Evolutionary conservation across 2,329 filamentous ascomycete species (phyloP).

Genomic region (Exophiala alcalophila): DNA sequence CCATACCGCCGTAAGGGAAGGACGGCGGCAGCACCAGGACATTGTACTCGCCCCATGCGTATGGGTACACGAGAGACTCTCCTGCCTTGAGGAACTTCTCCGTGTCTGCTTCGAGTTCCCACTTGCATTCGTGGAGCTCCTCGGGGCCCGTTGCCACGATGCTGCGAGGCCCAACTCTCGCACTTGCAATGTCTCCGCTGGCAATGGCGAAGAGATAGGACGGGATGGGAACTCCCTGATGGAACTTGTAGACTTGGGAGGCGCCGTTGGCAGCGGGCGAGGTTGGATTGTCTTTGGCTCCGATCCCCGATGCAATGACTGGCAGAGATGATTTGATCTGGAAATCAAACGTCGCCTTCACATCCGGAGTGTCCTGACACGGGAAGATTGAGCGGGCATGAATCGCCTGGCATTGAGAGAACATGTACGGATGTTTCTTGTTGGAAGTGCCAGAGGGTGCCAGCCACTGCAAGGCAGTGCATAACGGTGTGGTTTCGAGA

Average conservation of each 20-base stretch:
- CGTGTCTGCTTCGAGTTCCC: slow-evolving; percentile 87
- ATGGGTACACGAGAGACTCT: slow-evolving; percentile 77
- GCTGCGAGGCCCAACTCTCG: slow-evolving; percentile 81
- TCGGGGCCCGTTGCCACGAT: slow-evolving; percentile 84
- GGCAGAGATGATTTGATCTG: slow-evolving; percentile 80
- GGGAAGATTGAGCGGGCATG: slow-evolving; percentile 92
- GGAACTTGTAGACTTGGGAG: slow-evolving; percentile 72
- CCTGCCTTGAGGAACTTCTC: slow-evolving; percentile 88
- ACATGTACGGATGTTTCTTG: slow-evolving; percentile 95
- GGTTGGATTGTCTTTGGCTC: slow-evolving; percentile 48
- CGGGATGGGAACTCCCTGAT: slow-evolving; percentile 88
- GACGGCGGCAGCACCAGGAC: slow-evolving; percentile 84
- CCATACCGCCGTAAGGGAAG: slow-evolving; percentile 88
- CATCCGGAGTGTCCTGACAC: slow-evolving; percentile 94
- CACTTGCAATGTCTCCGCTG: slow-evolving; percentile 72
- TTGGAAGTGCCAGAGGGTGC: slow-evolving; percentile 90
- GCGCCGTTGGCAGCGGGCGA: slow-evolving; percentile 50
- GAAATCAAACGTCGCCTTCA: slow-evolving; percentile 93
- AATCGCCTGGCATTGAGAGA: slow-evolving; percentile 96
- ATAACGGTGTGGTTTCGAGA: slow-evolving; percentile 78
- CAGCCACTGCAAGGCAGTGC: slow-evolving; percentile 93
- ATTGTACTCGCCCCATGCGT: slow-evolving; percentile 94
- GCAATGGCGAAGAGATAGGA: slow-evolving; percentile 94
- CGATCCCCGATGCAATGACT: slow-evolving; percentile 86
- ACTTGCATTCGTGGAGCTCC: slow-evolving; percentile 76